Conservation (phyloP, 148 eudicot genomes). For the Dianthus caryophyllus region DNA sequence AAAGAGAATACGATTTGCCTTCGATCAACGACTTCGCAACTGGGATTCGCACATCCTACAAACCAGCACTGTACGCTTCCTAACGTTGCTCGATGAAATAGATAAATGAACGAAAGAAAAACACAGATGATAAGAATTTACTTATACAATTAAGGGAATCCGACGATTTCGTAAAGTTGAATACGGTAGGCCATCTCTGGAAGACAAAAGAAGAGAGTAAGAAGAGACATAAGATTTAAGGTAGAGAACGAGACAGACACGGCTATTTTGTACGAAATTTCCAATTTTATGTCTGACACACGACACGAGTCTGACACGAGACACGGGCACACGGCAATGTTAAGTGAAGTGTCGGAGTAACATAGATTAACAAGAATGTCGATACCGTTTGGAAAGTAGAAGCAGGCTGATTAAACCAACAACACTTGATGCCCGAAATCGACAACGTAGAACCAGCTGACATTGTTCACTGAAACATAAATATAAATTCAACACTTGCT, state of each 20-base stretch:
- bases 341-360: not conserved
- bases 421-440: slow-evolving; percentile 1
- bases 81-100: not conserved
- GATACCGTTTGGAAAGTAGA: slow-evolving; percentile 8
- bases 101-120: not conserved
- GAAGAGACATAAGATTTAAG: not conserved
- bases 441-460: slow-evolving; percentile 2
- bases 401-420: slow-evolving; percentile 7
- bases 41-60: not conserved
- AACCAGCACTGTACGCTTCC: not conserved
- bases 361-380: not conserved
- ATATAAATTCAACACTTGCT: no score
- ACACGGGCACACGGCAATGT: no score
- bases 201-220: slow-evolving; percentile 2
- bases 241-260: no score
- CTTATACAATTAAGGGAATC: slow-evolving; percentile 8
- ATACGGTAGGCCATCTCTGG: slow-evolving; percentile 7
- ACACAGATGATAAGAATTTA: not conserved
- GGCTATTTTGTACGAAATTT: no score
- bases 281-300: no score
- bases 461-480: slow-evolving; percentile 1
- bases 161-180: slow-evolving; percentile 2
- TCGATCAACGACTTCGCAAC: slow-evolving; percentile 12
- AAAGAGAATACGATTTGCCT: slow-evolving; percentile 24
- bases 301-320: no score